Evolutionary conservation across 2,329 filamentous ascomycete genomes (phyloP), one percentile per base, ranked within the genome.

Genomic region (Trichoderma koningii): DNA sequence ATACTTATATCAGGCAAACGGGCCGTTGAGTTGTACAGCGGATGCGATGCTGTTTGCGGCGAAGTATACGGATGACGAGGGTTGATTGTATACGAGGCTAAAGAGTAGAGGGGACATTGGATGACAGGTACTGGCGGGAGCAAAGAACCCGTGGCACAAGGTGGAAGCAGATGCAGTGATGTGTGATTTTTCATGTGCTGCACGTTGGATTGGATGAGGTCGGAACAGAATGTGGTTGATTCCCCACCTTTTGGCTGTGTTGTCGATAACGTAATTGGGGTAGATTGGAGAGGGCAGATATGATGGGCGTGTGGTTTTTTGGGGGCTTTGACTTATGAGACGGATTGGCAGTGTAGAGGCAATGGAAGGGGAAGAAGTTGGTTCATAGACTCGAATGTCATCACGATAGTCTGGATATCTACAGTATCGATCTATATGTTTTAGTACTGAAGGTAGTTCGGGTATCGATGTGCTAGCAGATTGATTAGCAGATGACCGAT

Each of bases 1-100:
- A 38, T 38, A 10, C 30, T 17, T 42, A n/a, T n/a, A 42, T 47
- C 38, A 26, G 57, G 57, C 48, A 62, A 52, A 52, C 41, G n/a
- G 47, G 34, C 34, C 23, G 7, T n/a, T 5, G 26, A 7, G 55
- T 15, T 44, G 12, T 41, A 19, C 45, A 14, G 26, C 2, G 19
- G 17, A 26, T 41, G 23, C 14, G n/a, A 28, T 48, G 55, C 47
- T 42, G 34, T 30, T 57, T 14, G 26, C n/a, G 44, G 26, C 26
- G 17, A 10, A 12, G 9, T 48, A 15, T 50, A 50, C 55, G 19
- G n/a, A 28, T 38, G 12, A 45, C 14, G 5, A 44, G 10, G 41
- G 38, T 12, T 14, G 44, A 10, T 7, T 10, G 19, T 42, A 21
- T 59, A 48, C 23, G 55, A 19, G 15, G 2, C 15, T 41, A 7